Base-by-base conservation (phyloP, 2,329 filamentous ascomycete species). In the Verticillium klebahnii region DNA sequence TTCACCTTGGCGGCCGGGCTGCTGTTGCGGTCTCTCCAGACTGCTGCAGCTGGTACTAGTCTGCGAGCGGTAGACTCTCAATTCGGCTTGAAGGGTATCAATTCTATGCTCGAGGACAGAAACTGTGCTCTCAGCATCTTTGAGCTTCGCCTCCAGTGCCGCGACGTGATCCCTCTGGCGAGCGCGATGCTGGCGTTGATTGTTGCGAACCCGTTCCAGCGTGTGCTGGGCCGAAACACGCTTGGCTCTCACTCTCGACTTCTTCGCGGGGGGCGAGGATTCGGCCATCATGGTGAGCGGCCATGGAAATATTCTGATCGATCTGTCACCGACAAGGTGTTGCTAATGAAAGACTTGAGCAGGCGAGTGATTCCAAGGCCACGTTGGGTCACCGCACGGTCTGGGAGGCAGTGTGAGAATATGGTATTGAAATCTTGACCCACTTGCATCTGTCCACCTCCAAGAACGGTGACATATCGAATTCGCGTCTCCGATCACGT, bases 121-220 rank as follows among this genome's bases (percentile, higher is more conserved):
- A 23, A 36, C 14, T 14, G 34, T 36, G 34, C 34, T 11, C 14
- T 36, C 34, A 8, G 32, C 52, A n/a, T 60, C 39, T 7, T 12
- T 36, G 17, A 60, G 59, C 52, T 60, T 56, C 19, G 67, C 60
- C 65, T 80, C 78, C 1, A 81, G 69, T 1, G 73, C 71, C 1
- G 72, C 67, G 31, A 82, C 74, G 40, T 75, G 72, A 40, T 73
- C 71, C 56, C 75, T 77, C 52, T 75, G 73, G 34, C 77, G 71
- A 9, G 79, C 78, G 5, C 81, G 78, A 65, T 83, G 80, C 29
- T 80, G 76, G 45, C 81, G 77, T 67, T 83, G 80, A 64, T 83
- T 84, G 56, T 83, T 77, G n/a, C 80, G 78, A 17, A 81, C 76
- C 8, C 81, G 75, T 9, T 65, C 66, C 2, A 71, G 68, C 25